Evolutionary conservation across 345 rosid species (phyloP), one percentile per base, ranked within the genome.

Genomic region (Stellera chamaejasme): DNA sequence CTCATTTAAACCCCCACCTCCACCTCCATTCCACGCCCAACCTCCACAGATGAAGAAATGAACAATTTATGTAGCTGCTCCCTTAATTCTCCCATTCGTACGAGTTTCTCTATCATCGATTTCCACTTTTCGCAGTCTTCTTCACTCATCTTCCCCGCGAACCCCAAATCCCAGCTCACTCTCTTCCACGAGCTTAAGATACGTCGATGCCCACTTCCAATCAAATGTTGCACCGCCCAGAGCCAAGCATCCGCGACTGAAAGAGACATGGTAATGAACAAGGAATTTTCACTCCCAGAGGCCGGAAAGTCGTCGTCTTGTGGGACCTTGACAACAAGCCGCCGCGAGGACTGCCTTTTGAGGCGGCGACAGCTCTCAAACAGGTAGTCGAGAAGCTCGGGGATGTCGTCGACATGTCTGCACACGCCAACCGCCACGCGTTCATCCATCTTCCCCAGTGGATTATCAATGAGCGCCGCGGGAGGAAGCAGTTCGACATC

Each of bases 321-420:
- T n/a, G n/a, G n/a, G n/a, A n/a, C n/a, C n/a, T n/a, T 44, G 98
- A 92, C 69, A 92, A 92, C 80, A 92, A 92, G 61, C 98, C 96
- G 6, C 96, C 95, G 0, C 80, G 88, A 0, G 95, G 95, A 8
- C 85, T 80, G 32, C 98, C 96, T 0, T 92, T 74, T 62, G 74
- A 72, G 11, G 95, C 96, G 0, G 98, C 95, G 0, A 48, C 71
- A 32, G 82, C 81, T 4, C 77, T 92, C 48, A 78, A 82, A 14
- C 60, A 60, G 23, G 67, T 85, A 9, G 96, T 92, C 3, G 68
- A 75, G 72, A 70, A 56, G 6, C 80, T 90, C 63, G 97, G 97
- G 7, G 72, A 81, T 10, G 75, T 85, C 14, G 72, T 76, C 11
- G 97, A 90, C 60, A 77, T 90, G 58, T 90, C 88, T 0, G 96